Conservation (phyloP, 257 asterid genomes). For the Jasminum sambac region DNA sequence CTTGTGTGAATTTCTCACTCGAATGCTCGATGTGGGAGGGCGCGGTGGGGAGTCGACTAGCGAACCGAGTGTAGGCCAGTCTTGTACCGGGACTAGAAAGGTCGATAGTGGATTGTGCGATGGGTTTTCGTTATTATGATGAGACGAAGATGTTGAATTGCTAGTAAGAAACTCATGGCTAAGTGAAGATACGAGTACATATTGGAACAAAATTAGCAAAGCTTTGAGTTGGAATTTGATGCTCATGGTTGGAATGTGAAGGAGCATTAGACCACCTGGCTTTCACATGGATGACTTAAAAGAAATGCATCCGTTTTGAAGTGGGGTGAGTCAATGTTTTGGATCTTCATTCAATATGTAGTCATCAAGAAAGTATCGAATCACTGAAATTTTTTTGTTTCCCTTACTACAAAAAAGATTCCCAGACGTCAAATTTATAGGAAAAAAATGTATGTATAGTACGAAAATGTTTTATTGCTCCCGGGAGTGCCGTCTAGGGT, state of each 20-base stretch:
- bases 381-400: no score
- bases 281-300: conserved; percentile 29
- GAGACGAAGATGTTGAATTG: conserved; percentile 32
- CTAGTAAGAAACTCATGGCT: conserved; percentile 39
- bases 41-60: conserved; percentile 22
- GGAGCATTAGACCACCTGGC: conserved; percentile 11
- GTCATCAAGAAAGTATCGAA: no score
- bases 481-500: no score
- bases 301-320: conserved; percentile 12
- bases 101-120: conserved; percentile 37
- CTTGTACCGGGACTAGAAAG: conserved; percentile 43
- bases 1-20: conserved; percentile 28
- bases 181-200: conserved; percentile 26
- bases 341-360: no score
- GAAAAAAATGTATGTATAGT: no score
- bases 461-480: no score
- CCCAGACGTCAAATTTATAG: no score
- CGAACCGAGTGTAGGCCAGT: conserved; percentile 33
- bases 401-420: no score
- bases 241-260: conserved; percentile 24
- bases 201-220: conserved; percentile 23
- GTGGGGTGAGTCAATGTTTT: conserved; percentile 32
- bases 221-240: conserved; percentile 25
- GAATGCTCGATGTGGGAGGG: conserved; percentile 33
- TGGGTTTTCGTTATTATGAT: conserved; percentile 28